These are phyloP conservation scores for Botrytis sinoallii DNA, from an alignment of 2,329 filamentous ascomycete genomes.

Conservation along the genomic window DNA sequence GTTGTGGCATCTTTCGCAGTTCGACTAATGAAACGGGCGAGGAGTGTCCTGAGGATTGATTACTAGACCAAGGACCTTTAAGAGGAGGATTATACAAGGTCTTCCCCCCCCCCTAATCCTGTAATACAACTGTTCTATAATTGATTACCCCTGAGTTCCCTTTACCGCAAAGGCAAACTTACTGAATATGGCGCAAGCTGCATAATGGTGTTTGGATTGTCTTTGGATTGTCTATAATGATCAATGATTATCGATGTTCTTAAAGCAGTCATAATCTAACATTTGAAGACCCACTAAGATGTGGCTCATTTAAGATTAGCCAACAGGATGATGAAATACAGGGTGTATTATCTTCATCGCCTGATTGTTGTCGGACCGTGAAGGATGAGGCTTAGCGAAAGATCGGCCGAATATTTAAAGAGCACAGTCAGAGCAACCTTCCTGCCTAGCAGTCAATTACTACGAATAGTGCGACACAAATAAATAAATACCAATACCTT, in stretches of 20 bases:
- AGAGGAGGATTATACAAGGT: background rate
- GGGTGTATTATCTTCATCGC: background rate
- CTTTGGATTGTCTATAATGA: background rate
- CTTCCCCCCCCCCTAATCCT: background rate
- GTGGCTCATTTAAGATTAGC: background rate
- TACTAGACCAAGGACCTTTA: background rate
- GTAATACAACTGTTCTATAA: background rate
- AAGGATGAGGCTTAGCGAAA: slow-evolving; percentile 4
- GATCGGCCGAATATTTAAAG: background rate
- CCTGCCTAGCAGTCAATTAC: background rate
- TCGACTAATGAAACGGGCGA: background rate
- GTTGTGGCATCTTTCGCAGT: background rate
- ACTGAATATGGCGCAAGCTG: background rate
- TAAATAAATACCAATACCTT: too few relatives aligned
- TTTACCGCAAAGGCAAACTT: background rate
- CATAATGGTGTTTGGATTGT: background rate
- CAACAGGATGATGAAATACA: background rate
- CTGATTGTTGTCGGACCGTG: background rate
- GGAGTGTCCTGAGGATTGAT: background rate
- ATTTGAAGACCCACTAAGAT: background rate
- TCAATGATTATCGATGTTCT: background rate
- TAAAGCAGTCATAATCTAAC: background rate
- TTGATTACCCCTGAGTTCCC: background rate
- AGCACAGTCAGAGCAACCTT: background rate
- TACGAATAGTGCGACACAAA: too few relatives aligned